Evolutionary conservation across 2,329 filamentous ascomycete species (phyloP).

Genomic region (Amauroascus niger): DNA sequence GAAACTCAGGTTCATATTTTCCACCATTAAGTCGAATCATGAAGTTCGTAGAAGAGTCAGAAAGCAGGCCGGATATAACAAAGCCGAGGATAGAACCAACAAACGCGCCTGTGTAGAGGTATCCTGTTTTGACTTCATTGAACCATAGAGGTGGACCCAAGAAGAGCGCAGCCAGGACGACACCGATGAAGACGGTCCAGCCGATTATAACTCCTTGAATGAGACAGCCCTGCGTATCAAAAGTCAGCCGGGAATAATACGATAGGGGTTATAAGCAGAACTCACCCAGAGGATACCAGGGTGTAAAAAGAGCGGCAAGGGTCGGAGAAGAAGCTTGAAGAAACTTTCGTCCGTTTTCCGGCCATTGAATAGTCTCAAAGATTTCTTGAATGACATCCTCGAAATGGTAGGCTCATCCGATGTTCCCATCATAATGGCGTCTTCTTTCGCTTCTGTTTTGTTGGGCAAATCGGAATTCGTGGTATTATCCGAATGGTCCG

Average conservation of each 20-base stretch:
- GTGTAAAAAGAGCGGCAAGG: slow-evolving; percentile 73
- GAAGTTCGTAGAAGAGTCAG: slow-evolving; percentile 60
- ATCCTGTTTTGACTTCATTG: slow-evolving; percentile 70
- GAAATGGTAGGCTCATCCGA: slow-evolving; percentile 26
- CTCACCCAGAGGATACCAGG: slow-evolving; percentile 69
- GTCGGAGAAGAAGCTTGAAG: slow-evolving; percentile 55
- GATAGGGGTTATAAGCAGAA: slow-evolving; percentile 29
- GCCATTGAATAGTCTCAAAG: slow-evolving; percentile 64
- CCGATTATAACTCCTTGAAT: slow-evolving; percentile 86
- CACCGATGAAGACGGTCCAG: slow-evolving; percentile 88
- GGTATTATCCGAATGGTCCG: background rate
- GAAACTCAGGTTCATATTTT: slow-evolving; percentile 84
- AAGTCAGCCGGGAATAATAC: slow-evolving; percentile 11
- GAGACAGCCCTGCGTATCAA: slow-evolving; percentile 44
- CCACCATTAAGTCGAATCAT: slow-evolving; percentile 68
- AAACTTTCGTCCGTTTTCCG: slow-evolving; percentile 71
- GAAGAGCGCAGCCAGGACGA: slow-evolving; percentile 73
- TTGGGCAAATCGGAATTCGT: background rate
- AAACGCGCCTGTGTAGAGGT: slow-evolving; percentile 77
- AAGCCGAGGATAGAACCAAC: slow-evolving; percentile 74
- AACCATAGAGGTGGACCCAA: slow-evolving; percentile 73
- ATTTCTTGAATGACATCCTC: slow-evolving; percentile 50
- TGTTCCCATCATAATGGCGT: background rate
- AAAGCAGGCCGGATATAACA: slow-evolving; percentile 59
- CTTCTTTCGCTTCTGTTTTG: slow-evolving; percentile 15